Percentiles rank a stretch among this genome's conserved stretches.
Conservation (phyloP, 2,329 filamentous ascomycete genomes). For the Cyclaneusma minus region DNA sequence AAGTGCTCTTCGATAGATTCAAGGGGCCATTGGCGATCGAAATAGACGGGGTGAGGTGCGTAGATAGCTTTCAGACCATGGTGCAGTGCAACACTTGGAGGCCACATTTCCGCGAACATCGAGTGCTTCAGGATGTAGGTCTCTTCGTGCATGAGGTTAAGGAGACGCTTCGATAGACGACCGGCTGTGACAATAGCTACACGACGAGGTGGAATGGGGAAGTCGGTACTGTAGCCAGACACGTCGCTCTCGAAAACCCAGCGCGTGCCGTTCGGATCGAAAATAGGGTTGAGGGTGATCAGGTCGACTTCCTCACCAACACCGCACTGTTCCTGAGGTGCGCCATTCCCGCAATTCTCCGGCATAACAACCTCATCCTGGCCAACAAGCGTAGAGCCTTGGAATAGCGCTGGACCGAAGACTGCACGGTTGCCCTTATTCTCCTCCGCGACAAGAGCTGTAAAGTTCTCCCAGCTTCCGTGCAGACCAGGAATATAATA, state of each 20-base stretch:
- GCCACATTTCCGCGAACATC: slow-evolving; percentile 74
- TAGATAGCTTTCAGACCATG: slow-evolving; percentile 66
- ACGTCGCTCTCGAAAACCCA: slow-evolving; percentile 60
- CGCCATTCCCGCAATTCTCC: slow-evolving; percentile 34
- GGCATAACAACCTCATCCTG: slow-evolving; percentile 37
- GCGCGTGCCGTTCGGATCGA: slow-evolving; percentile 53
- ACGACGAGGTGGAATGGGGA: slow-evolving; percentile 46
- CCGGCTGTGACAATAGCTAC: slow-evolving; percentile 58
- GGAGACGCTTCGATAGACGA: slow-evolving; percentile 48
- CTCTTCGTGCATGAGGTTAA: slow-evolving; percentile 62
- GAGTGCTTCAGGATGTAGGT: slow-evolving; percentile 49
- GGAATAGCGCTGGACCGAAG: slow-evolving; percentile 49
- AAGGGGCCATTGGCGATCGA: slow-evolving; percentile 62
- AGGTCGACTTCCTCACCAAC: slow-evolving; percentile 59
- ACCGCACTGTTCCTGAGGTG: slow-evolving; percentile 39
- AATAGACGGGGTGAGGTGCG: slow-evolving; percentile 67
- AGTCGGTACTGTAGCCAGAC: slow-evolving; percentile 44
- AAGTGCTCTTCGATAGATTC: slow-evolving; percentile 60
- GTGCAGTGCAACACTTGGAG: slow-evolving; percentile 52
- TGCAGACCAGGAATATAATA: slow-evolving; percentile 64
- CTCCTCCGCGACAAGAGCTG: slow-evolving; percentile 45
- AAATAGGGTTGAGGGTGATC: slow-evolving; percentile 64
- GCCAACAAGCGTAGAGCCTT: slow-evolving; percentile 33
- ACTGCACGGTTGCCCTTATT: slow-evolving; percentile 36
- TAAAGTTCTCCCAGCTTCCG: slow-evolving; percentile 59